phyloP scores from a whole-genome alignment of 148 eudicot genomes.

The Chenopodium quinoa region DNA sequence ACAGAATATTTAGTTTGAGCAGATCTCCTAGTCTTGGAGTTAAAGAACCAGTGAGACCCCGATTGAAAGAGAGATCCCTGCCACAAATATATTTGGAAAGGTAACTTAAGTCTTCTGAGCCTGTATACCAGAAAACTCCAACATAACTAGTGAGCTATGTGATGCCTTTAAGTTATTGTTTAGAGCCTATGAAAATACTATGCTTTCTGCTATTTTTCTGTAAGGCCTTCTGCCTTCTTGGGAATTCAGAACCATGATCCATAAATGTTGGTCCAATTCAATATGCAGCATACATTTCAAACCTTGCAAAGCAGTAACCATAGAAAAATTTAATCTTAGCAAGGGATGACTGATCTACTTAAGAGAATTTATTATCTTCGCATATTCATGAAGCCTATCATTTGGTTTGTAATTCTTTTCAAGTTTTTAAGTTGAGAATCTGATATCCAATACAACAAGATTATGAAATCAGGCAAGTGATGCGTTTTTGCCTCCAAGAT shows the following conservation, averaged over 20 bases:
- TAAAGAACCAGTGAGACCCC: constrained; percentile 67
- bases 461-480: too few species aligned
- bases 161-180: background rate
- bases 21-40: constrained; percentile 72
- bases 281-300: background rate
- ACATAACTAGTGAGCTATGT: background rate
- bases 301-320: background rate
- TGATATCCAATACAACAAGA: too few species aligned
- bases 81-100: constrained; percentile 9
- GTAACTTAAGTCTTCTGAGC: background rate
- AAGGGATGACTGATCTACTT: too few species aligned
- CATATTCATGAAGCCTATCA: too few species aligned
- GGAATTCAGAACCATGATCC: background rate
- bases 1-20: constrained; percentile 60
- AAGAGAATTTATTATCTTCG: too few species aligned
- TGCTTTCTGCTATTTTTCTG: background rate
- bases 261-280: background rate
- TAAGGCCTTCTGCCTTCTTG: background rate
- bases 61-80: constrained; percentile 87
- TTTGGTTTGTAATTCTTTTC: too few species aligned
- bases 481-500: too few species aligned
- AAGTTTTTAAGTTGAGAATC: too few species aligned
- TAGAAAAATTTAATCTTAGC: too few species aligned
- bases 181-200: background rate
- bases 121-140: background rate